Evolutionary conservation across 345 rosid species (phyloP).

Genomic region (Toxicodendron radicans): DNA sequence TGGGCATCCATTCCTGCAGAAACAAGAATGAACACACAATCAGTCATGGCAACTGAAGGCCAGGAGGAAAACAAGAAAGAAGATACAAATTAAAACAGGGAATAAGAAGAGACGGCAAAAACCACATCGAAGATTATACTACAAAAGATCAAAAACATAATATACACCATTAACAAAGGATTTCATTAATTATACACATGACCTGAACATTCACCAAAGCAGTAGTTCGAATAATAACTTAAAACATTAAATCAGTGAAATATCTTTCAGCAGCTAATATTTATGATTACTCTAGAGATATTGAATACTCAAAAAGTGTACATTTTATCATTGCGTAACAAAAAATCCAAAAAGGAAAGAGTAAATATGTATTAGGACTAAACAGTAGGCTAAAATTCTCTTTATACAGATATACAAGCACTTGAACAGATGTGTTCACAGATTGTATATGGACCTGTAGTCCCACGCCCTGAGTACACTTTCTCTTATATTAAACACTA

Average conservation of each 20-base stretch:
- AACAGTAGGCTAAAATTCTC: background rate
- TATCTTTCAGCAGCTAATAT: slow-evolving; percentile 2
- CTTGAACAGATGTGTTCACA: background rate
- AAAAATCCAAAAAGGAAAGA: background rate
- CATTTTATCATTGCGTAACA: background rate
- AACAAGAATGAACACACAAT: background rate
- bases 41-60: background rate
- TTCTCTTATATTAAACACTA: too few species aligned
- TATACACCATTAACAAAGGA: background rate
- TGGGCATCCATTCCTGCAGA: slow-evolving; percentile 30
- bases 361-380: background rate
- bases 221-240: background rate
- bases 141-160: background rate
- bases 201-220: background rate
- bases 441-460: background rate
- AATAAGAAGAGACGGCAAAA: background rate
- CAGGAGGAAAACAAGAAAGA: background rate
- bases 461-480: too few species aligned
- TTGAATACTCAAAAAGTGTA: background rate
- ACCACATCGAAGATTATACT: background rate
- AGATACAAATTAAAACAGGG: background rate
- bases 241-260: background rate
- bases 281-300: background rate
- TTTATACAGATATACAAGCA: background rate
- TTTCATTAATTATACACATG: background rate